Percentiles rank a stretch among this genome's conserved stretches.
These are phyloP conservation scores for Penicillium griseofulvum DNA, from an alignment of 2,329 filamentous ascomycete genomes.

Conservation along the genomic window DNA sequence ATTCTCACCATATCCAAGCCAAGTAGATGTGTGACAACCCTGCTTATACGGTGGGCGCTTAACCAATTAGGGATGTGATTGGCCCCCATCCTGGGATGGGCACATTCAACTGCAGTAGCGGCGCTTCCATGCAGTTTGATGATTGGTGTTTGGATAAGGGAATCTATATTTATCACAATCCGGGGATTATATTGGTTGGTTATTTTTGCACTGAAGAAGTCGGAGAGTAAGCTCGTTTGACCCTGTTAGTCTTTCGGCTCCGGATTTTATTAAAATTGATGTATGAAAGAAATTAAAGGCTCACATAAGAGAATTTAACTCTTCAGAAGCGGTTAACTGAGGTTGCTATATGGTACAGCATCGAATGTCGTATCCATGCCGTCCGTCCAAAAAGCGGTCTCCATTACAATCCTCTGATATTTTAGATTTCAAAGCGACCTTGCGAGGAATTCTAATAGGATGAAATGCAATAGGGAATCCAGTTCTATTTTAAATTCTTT, in stretches of 20 bases:
- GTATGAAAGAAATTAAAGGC: neutral
- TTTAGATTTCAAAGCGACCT: neutral
- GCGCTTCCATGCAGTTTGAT: constrained; percentile 16
- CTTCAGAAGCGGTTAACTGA: neutral
- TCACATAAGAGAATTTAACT: neutral
- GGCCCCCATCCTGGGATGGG: constrained; percentile 17
- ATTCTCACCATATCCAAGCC: constrained; percentile 8
- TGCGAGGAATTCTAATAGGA: neutral
- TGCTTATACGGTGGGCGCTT: constrained; percentile 32
- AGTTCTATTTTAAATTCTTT: neutral
- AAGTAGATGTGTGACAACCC: constrained; percentile 19
- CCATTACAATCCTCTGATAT: neutral
- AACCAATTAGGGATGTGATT: constrained; percentile 24
- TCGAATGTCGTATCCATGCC: neutral
- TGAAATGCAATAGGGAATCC: neutral
- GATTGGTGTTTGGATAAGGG: constrained; percentile 11
- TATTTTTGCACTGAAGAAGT: constrained; percentile 6
- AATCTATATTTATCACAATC: constrained; percentile 7
- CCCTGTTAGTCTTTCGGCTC: neutral
- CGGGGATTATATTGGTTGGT: neutral
- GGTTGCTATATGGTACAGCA: neutral
- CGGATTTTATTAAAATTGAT: neutral
- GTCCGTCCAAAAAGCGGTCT: neutral
- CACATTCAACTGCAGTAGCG: constrained; percentile 18
- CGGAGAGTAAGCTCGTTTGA: neutral